Evolutionary conservation across 2,329 filamentous ascomycete species (phyloP), one percentile per base, ranked within the genome.

Genomic region (Biscogniauxia sp.): DNA sequence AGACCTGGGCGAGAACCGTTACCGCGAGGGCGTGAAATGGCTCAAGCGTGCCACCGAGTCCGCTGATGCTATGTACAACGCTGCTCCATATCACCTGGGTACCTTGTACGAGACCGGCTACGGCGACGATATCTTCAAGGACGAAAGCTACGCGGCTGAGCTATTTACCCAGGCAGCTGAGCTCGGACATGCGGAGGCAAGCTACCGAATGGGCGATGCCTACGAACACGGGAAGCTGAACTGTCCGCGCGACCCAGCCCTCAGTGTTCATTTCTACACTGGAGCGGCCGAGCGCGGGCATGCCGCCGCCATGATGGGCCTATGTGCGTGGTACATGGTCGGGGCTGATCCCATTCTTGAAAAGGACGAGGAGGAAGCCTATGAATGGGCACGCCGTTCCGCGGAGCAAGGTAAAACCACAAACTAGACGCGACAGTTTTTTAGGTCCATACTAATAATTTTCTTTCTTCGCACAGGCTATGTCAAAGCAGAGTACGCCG

Each of bases 281-380:
- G 89, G 88, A 25, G 94, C 95, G 13, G 95, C 95, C 2, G 91
- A 96, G 71, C 83, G 84, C 53, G 92, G 92, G 1, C 90, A 97
- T 71, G 83, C 93, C 0, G 84, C 88, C 54, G 94, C 93, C 54
- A 98, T 98, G 93, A 97, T 99, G 93, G 94, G 94, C 4, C 82
- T 99, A 8, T 99, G 95, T 76, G 95, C 95, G 11, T 99, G 95
- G 95, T 99, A 98, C 75, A 90, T 98, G 83, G 90, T 98, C 50
- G 95, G 95, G 11, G 95, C 95, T 1, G 90, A 93, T 67, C 93
- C 93, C 0, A 87, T 98, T 15, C 79, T 99, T 20, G 93, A 97
- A 62, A 97, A 95, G 77, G 94, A 99, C 70, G 94, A 98, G 75
- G 89, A 90, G 68, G 95, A 99, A 76, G 95, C 95, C 9, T 98